Percentiles rank a stretch among this genome's conserved stretches.
Conservation (phyloP, 2,329 filamentous ascomycete genomes). For the Pleoardoris graminearum region DNA sequence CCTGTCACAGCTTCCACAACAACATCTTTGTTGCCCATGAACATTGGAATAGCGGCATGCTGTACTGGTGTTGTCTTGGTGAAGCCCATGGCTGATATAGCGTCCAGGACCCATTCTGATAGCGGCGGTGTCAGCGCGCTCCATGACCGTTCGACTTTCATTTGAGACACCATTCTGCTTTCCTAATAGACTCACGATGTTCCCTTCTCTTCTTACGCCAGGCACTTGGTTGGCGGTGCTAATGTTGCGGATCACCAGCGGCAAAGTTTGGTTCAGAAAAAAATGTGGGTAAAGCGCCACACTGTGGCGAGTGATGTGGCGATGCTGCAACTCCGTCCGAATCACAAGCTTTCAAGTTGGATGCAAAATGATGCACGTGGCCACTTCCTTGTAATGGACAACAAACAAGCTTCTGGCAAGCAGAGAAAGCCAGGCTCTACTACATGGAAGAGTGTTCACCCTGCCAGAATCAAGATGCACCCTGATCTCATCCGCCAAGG, state of each 20-base stretch:
- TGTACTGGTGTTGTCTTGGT: constrained; percentile 91
- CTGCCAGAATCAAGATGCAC: constrained; percentile 17
- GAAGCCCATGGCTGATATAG: constrained; percentile 83
- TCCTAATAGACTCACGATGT: background rate
- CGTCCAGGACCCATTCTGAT: constrained; percentile 84
- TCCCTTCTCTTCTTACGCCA: constrained; percentile 1
- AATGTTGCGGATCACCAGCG: constrained; percentile 3
- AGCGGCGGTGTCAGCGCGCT: constrained; percentile 70
- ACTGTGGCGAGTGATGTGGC: background rate
- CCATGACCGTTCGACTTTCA: constrained; percentile 59
- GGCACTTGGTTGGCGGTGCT: background rate
- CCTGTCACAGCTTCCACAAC: constrained; percentile 71
- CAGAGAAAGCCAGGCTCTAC: background rate
- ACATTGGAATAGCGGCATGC: constrained; percentile 84
- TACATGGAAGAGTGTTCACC: too few relatives aligned
- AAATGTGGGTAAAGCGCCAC: constrained; percentile 19
- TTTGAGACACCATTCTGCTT: constrained; percentile 39
- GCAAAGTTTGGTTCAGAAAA: constrained; percentile 13
- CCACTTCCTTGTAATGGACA: background rate
- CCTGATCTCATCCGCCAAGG: constrained; percentile 31
- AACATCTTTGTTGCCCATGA: constrained; percentile 87
- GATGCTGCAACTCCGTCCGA: background rate
- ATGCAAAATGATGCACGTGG: background rate
- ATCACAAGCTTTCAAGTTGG: constrained; percentile 8
- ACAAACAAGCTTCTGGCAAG: constrained; percentile 1